phyloP scores from a whole-genome alignment of 2,329 filamentous ascomycete genomes.

The Fusarium verrucosum region DNA sequence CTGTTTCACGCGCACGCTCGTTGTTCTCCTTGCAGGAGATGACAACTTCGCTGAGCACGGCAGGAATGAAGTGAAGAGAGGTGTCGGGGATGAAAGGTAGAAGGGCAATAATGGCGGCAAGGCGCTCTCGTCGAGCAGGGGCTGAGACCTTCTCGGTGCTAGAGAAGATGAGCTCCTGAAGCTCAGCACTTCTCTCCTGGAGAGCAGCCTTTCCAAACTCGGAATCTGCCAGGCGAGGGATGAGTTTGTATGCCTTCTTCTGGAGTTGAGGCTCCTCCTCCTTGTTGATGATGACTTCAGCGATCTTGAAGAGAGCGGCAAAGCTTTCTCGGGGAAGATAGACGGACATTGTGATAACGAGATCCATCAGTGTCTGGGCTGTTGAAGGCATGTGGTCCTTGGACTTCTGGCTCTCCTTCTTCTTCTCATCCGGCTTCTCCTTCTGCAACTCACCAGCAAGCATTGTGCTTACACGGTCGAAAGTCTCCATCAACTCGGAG shows the following conservation, averaged over 20 bases:
- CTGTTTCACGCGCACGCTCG: slow-evolving; percentile 87
- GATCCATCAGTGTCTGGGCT: slow-evolving; percentile 93
- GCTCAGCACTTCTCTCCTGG: slow-evolving; percentile 75
- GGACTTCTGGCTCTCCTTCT: slow-evolving; percentile 69
- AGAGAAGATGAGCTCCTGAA: slow-evolving; percentile 82
- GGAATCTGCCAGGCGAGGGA: slow-evolving; percentile 87
- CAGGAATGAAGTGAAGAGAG: slow-evolving; percentile 91
- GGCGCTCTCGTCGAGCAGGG: slow-evolving; percentile 85
- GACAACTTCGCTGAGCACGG: slow-evolving; percentile 91
- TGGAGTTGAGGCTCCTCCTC: slow-evolving; percentile 89
- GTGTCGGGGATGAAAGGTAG: slow-evolving; percentile 79
- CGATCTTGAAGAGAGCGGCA: slow-evolving; percentile 84
- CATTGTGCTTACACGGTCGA: slow-evolving; percentile 85
- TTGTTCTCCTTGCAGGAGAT: slow-evolving; percentile 98
- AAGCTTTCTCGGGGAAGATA: slow-evolving; percentile 92
- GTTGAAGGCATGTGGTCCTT: slow-evolving; percentile 86
- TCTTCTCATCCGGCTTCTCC: slow-evolving; percentile 62
- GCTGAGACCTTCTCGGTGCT: slow-evolving; percentile 87
- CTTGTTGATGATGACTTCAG: slow-evolving; percentile 81
- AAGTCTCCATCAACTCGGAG: slow-evolving; percentile 84
- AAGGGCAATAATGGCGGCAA: slow-evolving; percentile 83
- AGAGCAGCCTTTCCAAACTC: slow-evolving; percentile 80
- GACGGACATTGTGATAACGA: slow-evolving; percentile 94
- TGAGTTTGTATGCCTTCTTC: slow-evolving; percentile 99
- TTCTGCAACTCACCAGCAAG: slow-evolving; percentile 75